Percentiles rank a stretch among this genome's conserved stretches.
phyloP scores from a whole-genome alignment of 2,329 filamentous ascomycete species.

The Verticillium alfalfae region DNA sequence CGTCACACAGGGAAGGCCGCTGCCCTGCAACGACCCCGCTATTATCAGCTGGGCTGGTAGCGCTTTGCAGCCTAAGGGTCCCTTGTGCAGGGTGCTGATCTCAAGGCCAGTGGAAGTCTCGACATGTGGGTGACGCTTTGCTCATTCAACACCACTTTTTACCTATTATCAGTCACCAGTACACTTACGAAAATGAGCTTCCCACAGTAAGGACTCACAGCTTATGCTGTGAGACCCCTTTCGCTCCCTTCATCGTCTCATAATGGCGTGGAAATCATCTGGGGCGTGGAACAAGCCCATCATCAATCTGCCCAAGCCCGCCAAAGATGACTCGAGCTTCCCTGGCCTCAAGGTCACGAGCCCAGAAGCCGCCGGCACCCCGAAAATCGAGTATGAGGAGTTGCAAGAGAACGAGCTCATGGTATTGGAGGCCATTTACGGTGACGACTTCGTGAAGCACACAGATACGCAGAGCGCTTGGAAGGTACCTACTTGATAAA shows the following conservation, averaged over 20 bases:
- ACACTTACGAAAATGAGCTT: constrained; percentile 31
- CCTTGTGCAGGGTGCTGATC: background rate
- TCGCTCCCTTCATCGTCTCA: constrained; percentile 17
- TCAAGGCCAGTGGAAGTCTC: background rate
- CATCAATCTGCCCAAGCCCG: constrained; percentile 28
- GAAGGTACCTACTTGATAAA: constrained; percentile 54
- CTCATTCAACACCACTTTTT: background rate
- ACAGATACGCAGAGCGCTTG: constrained; percentile 69
- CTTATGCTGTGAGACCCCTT: constrained; percentile 43
- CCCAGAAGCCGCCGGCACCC: constrained; percentile 24
- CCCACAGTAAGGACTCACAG: constrained; percentile 43
- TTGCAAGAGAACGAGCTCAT: constrained; percentile 84
- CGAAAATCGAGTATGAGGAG: constrained; percentile 67
- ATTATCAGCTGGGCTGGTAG: background rate
- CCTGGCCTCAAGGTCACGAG: constrained; percentile 42
- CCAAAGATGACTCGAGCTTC: constrained; percentile 42
- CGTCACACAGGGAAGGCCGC: background rate
- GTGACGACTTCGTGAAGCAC: constrained; percentile 77
- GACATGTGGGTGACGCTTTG: background rate
- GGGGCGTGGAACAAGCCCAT: constrained; percentile 41
- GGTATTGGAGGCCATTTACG: constrained; percentile 81
- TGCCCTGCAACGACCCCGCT: background rate
- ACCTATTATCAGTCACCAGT: background rate
- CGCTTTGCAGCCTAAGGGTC: background rate
- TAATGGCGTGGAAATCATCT: constrained; percentile 48